These are phyloP conservation scores for Candida palmyrensis DNA, from an alignment of 805 yeast genomes.

Conservation along the genomic window DNA sequence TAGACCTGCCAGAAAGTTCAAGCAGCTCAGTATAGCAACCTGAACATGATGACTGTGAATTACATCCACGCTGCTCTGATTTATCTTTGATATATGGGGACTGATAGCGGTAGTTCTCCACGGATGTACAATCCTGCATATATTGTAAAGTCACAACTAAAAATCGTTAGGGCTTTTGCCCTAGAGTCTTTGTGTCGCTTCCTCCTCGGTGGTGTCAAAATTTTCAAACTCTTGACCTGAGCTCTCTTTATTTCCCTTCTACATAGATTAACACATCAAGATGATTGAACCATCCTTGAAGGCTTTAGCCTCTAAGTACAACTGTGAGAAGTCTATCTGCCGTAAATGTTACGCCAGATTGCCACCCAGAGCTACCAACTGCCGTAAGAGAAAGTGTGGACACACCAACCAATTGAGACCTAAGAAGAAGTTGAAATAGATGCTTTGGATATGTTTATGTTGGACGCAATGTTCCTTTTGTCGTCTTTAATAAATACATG, in stretches of 20 bases:
- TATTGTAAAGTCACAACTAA: no score
- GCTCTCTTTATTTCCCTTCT: constrained; percentile 1
- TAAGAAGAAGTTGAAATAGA: constrained; percentile 97
- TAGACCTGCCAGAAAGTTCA: no score
- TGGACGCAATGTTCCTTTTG: constrained; percentile 1
- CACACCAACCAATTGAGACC: constrained; percentile 99
- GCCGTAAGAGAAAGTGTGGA: constrained; percentile 99
- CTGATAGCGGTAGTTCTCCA: no score
- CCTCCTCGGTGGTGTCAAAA: neutral
- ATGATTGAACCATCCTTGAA: constrained; percentile 99
- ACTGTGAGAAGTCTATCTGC: constrained; percentile 99
- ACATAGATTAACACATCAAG: constrained; percentile 10
- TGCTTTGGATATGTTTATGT: no score
- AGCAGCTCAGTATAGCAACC: no score
- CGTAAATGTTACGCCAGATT: constrained; percentile 99
- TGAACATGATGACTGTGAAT: no score
- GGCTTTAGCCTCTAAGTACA: constrained; percentile 98
- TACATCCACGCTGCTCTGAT: no score
- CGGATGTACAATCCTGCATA: no score
- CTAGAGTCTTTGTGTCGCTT: constrained; percentile 3
- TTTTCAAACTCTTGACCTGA: constrained; percentile 3
- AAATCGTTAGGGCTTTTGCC: constrained; percentile 4
- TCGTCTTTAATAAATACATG: constrained; percentile 2
- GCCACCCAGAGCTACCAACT: constrained; percentile 99
- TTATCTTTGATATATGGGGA: no score